These are phyloP conservation scores for Sugiyamaella paludigena DNA, from an alignment of 1,139 yeast species.

Conservation along the genomic window DNA sequence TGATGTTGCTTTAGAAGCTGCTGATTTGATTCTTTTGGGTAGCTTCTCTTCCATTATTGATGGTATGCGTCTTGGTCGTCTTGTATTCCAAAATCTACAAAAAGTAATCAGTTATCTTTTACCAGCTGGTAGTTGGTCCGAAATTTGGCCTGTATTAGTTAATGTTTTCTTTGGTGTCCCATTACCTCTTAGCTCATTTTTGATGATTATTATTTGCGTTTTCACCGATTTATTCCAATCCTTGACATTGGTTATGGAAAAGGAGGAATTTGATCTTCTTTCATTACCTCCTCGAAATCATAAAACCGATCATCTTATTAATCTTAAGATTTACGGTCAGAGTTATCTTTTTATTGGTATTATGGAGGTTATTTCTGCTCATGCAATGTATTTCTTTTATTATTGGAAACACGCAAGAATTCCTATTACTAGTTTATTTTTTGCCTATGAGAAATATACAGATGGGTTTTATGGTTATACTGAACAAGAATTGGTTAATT, in stretches of 20 bases:
- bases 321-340: constrained; percentile 44
- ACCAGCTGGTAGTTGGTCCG: constrained; percentile 56
- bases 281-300: constrained; percentile 46
- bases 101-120: constrained; percentile 51
- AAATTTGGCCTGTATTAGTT: constrained; percentile 52
- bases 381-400: constrained; percentile 46
- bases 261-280: constrained; percentile 47
- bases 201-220: constrained; percentile 50
- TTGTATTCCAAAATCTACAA: constrained; percentile 52
- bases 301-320: constrained; percentile 47
- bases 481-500: constrained; percentile 28
- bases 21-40: constrained; percentile 48
- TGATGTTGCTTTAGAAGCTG: constrained; percentile 59
- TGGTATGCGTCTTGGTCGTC: constrained; percentile 43
- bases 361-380: constrained; percentile 44
- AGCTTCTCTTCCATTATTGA: constrained; percentile 47
- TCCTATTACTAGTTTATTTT: constrained; percentile 40
- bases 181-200: constrained; percentile 50
- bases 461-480: constrained; percentile 28
- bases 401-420: constrained; percentile 42
- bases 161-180: constrained; percentile 53
- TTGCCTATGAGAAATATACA: constrained; percentile 43
- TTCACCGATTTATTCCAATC: constrained; percentile 51
- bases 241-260: constrained; percentile 47
- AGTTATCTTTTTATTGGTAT: constrained; percentile 49